Evolutionary conservation across 2,329 filamentous ascomycete species (phyloP), one percentile per base, ranked within the genome.

Genomic region (Geosmithia flava): DNA sequence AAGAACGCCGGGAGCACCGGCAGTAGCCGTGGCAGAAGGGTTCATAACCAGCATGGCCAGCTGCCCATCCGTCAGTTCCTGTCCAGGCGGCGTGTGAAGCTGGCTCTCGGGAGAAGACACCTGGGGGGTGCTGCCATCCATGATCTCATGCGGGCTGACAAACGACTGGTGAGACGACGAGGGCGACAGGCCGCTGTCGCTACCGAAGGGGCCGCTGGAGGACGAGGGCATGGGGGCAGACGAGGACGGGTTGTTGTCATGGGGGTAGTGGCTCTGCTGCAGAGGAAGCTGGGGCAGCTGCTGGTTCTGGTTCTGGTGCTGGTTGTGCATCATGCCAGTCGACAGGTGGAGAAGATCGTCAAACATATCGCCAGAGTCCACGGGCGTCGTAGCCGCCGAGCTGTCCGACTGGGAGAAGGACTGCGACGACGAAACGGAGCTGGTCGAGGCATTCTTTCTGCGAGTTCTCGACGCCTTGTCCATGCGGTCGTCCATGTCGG

Each of bases 341-440:
- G 23, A 58, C 43, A 74, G 64, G 42, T 74, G 70, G 59, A 74
- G 64, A 51, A 78, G 64, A 48, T 71, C 71, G 48, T 75, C 71
- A 37, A 42, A 42, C 42, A 44, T 44, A 20, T 42, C 42, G 42
- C 20, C 6, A 7, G 13, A 19, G n/a, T 44, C 42, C 4, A 44
- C 20, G 20, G 20, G 20, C 42, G 42, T 23, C 54, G 73, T 74
- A 44, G 62, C 69, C 2, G 63, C 70, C 23, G 72, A 80, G 63
- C 70, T 75, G 55, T 80, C 76, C 4, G 76, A 79, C 19, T 20
- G n/a, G 58, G 71, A 78, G 19, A 67, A 72, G 2, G 76, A 76
- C 47, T 73, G 68, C 2, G 78, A 81, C 2, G 71, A 72, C 2
- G 71, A 72, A 50, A 63, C 63, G n/a, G 72, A 75, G 52, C 64